Percentiles rank a stretch among this genome's conserved stretches.
Evolutionary conservation across 2,329 filamentous ascomycete genomes (phyloP).

Genomic region (Penicillium capsulatum): DNA sequence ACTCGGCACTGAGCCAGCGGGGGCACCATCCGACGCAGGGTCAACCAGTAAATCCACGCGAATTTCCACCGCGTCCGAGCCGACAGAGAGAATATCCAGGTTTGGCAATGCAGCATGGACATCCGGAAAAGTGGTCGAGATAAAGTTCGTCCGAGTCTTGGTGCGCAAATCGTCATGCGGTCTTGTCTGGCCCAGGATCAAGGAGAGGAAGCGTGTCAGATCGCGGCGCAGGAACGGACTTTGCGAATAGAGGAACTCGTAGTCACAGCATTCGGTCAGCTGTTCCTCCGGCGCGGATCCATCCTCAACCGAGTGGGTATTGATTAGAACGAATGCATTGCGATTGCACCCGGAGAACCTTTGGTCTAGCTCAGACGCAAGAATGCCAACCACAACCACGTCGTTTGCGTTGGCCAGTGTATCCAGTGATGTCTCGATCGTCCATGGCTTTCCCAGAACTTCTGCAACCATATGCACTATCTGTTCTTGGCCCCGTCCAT

Average conservation of each 20-base stretch:
- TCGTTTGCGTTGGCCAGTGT: constrained; percentile 53
- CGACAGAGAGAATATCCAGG: constrained; percentile 80
- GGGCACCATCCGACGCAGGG: constrained; percentile 55
- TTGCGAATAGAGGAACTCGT: constrained; percentile 79
- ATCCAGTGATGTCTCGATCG: constrained; percentile 55
- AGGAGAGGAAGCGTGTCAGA: constrained; percentile 71
- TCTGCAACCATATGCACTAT: constrained; percentile 74
- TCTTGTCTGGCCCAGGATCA: constrained; percentile 73
- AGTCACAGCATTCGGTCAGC: constrained; percentile 69
- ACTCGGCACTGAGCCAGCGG: constrained; percentile 65
- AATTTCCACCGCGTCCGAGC: constrained; percentile 79
- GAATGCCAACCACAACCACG: constrained; percentile 65
- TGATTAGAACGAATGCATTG: constrained; percentile 62
- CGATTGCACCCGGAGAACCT: constrained; percentile 58
- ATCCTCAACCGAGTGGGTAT: constrained; percentile 70
- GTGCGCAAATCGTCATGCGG: constrained; percentile 67
- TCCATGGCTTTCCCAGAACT: constrained; percentile 69
- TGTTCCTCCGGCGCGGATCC: constrained; percentile 64
- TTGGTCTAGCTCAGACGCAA: constrained; percentile 53
- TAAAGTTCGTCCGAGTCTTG: constrained; percentile 75
- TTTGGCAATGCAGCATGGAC: constrained; percentile 78
- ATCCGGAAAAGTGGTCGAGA: constrained; percentile 84
- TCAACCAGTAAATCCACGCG: constrained; percentile 78
- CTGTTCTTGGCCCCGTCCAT: constrained; percentile 65
- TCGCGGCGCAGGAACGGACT: constrained; percentile 69